phyloP scores from a whole-genome alignment of 805 yeast species.

The Torulaspora quercuum region DNA sequence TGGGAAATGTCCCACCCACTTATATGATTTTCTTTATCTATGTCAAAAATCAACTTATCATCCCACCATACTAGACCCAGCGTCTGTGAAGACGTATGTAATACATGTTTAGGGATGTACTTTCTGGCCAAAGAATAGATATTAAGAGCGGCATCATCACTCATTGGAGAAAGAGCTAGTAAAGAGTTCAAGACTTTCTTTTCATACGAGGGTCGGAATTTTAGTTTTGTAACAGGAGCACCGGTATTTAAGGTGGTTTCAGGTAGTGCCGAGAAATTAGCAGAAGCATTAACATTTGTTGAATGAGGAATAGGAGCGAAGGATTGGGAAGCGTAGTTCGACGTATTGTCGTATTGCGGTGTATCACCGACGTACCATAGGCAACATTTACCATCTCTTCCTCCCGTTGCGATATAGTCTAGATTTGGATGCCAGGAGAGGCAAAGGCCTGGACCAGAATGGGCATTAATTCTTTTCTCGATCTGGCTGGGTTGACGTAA shows the following conservation, averaged over 20 bases:
- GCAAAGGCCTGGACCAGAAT: conserved; percentile 85
- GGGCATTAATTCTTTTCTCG: conserved; percentile 80
- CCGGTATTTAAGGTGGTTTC: conserved; percentile 71
- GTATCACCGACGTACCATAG: conserved; percentile 37
- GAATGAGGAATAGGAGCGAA: conserved; percentile 6
- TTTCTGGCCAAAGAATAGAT: conserved; percentile 69
- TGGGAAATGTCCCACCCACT: conserved; percentile 35
- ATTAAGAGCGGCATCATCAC: conserved; percentile 64
- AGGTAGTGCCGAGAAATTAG: conserved; percentile 44
- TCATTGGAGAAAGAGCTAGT: conserved; percentile 68
- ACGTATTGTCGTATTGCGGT: conserved; percentile 4
- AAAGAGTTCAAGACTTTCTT: conserved; percentile 52
- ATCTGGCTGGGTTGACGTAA: conserved; percentile 58
- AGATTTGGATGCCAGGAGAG: conserved; percentile 83
- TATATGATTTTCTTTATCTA: conserved; percentile 33
- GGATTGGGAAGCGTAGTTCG: conserved; percentile 1
- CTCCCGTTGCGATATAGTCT: conserved; percentile 86
- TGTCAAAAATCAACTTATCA: conserved; percentile 32
- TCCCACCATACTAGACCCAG: conserved; percentile 39
- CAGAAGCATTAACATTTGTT: conserved; percentile 41
- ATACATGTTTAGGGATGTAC: conserved; percentile 60
- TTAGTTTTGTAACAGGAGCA: conserved; percentile 64
- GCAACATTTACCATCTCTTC: conserved; percentile 65
- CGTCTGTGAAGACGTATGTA: conserved; percentile 31
- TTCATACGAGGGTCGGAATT: conserved; percentile 32